Evolutionary conservation across 495 filamentous ascomycete species (phyloP), one percentile per base, ranked within the genome.

Genomic region (Aspergillus diversus): DNA sequence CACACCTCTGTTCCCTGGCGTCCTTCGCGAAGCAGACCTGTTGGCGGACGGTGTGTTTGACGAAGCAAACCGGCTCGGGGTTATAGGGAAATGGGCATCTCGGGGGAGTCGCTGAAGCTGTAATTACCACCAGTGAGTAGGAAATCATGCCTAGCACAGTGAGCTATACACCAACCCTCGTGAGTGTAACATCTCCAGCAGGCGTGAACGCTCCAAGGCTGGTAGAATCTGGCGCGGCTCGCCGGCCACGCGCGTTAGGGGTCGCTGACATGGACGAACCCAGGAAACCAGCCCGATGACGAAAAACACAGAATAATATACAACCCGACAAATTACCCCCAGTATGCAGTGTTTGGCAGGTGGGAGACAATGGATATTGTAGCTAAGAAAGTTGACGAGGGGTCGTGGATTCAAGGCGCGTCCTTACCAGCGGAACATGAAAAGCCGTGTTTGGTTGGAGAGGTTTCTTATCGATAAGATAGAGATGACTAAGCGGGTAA

Each of bases 51-150:
- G 74, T 2, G 77, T 79, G 33, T 65, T 55, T 42, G 70, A 53
- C 27, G 69, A 70, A n/a, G 71, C 59, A 27, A 76, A 66, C 27
- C 77, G 75, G 54, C 77, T 74, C 11, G 79, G 79, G 1, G 79
- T 81, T 11, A 76, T 67, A 4, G 76, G 79, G 21, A 73, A 74
- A 39, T 66, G 67, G 15, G 70, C 72, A 50, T 75, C 74, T 56
- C 58, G 63, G 8, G 77, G 76, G 31, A 80, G 70, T 1, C 77
- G 76, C 57, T 76, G 75, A 11, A 78, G 67, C 76, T 78, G n/a
- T 55, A 57, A 12, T 34, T 31, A 57, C 63, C 8, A 64, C 32
- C 31, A 52, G 42, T 68, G 56, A 57, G 54, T 3, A 48, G 15
- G 1, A 15, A 17, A 17, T 54, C 1, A 9, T 17, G 12, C n/a